Evolutionary conservation across 495 filamentous ascomycete genomes (phyloP).

Genomic region (Pseudoneurospora amorphoporcata): DNA sequence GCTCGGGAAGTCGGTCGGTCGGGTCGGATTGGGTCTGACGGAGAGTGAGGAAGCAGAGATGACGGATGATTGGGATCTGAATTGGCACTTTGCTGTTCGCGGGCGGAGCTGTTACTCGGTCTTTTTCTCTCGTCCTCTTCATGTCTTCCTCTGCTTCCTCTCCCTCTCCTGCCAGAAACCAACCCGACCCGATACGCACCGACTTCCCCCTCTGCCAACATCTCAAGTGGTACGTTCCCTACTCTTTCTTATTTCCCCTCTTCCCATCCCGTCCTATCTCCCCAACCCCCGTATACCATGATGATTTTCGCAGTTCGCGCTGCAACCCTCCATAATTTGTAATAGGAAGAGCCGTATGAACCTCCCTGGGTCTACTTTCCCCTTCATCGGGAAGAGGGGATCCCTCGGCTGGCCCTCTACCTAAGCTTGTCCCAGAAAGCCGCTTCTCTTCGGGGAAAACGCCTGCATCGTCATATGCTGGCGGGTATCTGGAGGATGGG

Average conservation of each 20-base stretch:
- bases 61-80: neutral
- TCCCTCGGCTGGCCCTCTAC: conserved; percentile 6
- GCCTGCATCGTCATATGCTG: conserved; percentile 42
- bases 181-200: neutral
- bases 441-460: conserved; percentile 5
- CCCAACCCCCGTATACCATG: conserved; percentile 22
- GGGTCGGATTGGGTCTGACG: neutral
- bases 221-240: conserved; percentile 3
- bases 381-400: neutral
- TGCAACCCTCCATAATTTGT: conserved; percentile 31
- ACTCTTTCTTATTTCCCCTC: neutral
- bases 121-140: neutral
- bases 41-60: neutral
- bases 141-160: neutral
- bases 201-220: neutral
- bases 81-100: neutral
- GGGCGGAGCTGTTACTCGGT: neutral
- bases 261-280: neutral
- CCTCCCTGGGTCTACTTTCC: conserved; percentile 13
- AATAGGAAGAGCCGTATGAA: conserved; percentile 47
- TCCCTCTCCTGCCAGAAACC: neutral
- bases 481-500: conserved; percentile 20
- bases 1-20: neutral
- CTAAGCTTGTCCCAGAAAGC: neutral
- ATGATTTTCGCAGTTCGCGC: conserved; percentile 40